Conservation (phyloP, 2,329 filamentous ascomycete species). For the Ceratocystis albifundus region DNA sequence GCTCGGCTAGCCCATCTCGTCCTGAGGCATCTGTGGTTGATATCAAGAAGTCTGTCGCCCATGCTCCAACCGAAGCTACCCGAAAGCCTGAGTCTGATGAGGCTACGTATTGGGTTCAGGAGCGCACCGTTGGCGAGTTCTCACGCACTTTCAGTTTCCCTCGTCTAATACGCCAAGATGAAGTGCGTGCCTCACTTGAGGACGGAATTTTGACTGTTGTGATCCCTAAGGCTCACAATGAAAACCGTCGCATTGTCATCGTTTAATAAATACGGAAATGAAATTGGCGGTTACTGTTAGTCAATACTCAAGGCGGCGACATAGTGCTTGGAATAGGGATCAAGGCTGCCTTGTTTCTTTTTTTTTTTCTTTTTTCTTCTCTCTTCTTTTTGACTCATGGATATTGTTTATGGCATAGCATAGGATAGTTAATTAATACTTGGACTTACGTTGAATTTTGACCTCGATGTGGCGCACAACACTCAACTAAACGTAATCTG, state of each 20-base stretch:
- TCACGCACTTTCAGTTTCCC: conserved; percentile 59
- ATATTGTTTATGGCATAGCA: not conserved
- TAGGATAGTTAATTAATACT: not conserved
- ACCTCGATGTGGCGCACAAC: not conserved
- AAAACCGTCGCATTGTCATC: conserved; percentile 45
- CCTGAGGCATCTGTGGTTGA: conserved; percentile 25
- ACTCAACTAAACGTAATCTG: too few species aligned
- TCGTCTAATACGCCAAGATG: conserved; percentile 48
- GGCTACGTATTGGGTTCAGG: conserved; percentile 58
- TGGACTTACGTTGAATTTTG: not conserved
- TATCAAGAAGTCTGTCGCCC: conserved; percentile 26
- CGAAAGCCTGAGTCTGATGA: conserved; percentile 29
- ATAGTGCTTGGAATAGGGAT: not conserved
- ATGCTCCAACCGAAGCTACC: conserved; percentile 36
- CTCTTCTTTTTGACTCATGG: not conserved
- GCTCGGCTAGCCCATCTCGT: conserved; percentile 25
- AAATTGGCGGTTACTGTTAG: not conserved
- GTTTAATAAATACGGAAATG: conserved; percentile 31
- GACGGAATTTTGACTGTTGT: conserved; percentile 53
- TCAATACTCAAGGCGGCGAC: not conserved
- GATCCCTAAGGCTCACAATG: conserved; percentile 53
- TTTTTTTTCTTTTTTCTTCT: too few species aligned
- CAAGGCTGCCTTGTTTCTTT: too few species aligned
- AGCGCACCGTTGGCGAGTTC: conserved; percentile 57
- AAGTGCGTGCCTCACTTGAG: conserved; percentile 50